A percentile compares a stretch with the other conserved stretches of the same genome.
Conservation (phyloP, 1,284 basidiomycete genomes). For the Melampsora americana region DNA sequence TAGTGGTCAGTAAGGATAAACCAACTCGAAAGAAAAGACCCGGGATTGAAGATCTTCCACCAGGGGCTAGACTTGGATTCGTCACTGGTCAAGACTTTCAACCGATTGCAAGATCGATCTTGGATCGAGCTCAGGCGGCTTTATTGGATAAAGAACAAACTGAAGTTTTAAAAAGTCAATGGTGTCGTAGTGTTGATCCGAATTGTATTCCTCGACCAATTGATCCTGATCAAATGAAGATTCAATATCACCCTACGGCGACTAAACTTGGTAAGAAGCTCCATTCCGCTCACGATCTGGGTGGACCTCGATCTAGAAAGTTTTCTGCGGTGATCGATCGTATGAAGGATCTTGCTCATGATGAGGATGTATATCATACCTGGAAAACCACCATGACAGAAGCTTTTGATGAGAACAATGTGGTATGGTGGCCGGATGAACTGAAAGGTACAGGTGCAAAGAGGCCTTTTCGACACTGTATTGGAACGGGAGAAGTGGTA, state of each 20-base stretch:
- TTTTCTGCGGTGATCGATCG: neutral
- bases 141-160: slow-evolving; percentile 16
- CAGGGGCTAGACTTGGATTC: slow-evolving; percentile 27
- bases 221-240: slow-evolving; percentile 4
- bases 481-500: slow-evolving; percentile 3
- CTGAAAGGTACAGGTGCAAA: slow-evolving; percentile 17
- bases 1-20: slow-evolving; percentile 10
- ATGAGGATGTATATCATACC: slow-evolving; percentile 13
- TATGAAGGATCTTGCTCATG: slow-evolving; percentile 4
- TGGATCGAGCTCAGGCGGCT: slow-evolving; percentile 22
- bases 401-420: neutral
- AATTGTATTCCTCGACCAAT: slow-evolving; percentile 6
- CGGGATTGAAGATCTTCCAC: slow-evolving; percentile 50
- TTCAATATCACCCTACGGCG: slow-evolving; percentile 10
- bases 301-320: slow-evolving; percentile 5
- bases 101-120: slow-evolving; percentile 12
- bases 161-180: slow-evolving; percentile 7
- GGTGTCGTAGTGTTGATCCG: slow-evolving; percentile 4
- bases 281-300: too few species aligned
- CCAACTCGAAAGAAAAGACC: slow-evolving; percentile 14
- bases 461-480: slow-evolving; percentile 12
- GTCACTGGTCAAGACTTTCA: slow-evolving; percentile 31
- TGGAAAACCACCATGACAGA: slow-evolving; percentile 11
- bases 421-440: slow-evolving; percentile 23
- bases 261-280: slow-evolving; percentile 11